Evolutionary conservation across 2,329 filamentous ascomycete genomes (phyloP).

Genomic region (Chaetomiaceae sp.): DNA sequence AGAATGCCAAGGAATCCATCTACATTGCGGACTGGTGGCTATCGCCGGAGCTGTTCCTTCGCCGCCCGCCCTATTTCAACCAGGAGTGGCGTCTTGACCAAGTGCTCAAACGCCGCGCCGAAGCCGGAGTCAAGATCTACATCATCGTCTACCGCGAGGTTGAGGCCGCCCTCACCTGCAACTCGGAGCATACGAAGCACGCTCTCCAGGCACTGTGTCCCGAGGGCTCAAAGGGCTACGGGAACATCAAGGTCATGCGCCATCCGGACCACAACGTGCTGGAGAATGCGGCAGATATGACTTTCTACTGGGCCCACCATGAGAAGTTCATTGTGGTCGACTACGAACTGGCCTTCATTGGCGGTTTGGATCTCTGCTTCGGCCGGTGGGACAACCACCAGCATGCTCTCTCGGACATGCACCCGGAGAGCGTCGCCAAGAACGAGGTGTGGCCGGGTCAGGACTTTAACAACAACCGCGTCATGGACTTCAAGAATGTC

Average conservation of each 20-base stretch:
- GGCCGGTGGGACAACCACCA: constrained; percentile 88
- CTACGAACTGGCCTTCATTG: constrained; percentile 85
- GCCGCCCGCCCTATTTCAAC: constrained; percentile 73
- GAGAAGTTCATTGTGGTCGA: constrained; percentile 97
- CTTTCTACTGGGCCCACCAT: constrained; percentile 96
- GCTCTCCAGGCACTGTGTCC: constrained; percentile 74
- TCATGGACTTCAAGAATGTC: constrained; percentile 92
- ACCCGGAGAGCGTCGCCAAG: constrained; percentile 72
- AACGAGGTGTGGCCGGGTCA: constrained; percentile 91
- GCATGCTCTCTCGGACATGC: constrained; percentile 79
- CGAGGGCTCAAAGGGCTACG: constrained; percentile 71
- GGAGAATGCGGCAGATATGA: constrained; percentile 92
- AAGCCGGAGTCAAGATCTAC: constrained; percentile 91
- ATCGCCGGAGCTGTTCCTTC: constrained; percentile 78
- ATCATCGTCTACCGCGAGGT: constrained; percentile 90
- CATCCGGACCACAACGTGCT: constrained; percentile 95
- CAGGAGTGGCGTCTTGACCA: constrained; percentile 85
- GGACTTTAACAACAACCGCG: constrained; percentile 95
- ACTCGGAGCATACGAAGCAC: constrained; percentile 88
- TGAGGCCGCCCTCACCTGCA: constrained; percentile 76
- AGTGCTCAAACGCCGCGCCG: constrained; percentile 78
- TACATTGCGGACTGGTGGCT: constrained; percentile 99
- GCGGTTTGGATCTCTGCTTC: constrained; percentile 91
- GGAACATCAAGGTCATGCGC: constrained; percentile 82
- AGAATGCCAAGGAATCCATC: constrained; percentile 83